phyloP scores from a whole-genome alignment of 495 filamentous ascomycete species.

The Penicillium simplicissimum region DNA sequence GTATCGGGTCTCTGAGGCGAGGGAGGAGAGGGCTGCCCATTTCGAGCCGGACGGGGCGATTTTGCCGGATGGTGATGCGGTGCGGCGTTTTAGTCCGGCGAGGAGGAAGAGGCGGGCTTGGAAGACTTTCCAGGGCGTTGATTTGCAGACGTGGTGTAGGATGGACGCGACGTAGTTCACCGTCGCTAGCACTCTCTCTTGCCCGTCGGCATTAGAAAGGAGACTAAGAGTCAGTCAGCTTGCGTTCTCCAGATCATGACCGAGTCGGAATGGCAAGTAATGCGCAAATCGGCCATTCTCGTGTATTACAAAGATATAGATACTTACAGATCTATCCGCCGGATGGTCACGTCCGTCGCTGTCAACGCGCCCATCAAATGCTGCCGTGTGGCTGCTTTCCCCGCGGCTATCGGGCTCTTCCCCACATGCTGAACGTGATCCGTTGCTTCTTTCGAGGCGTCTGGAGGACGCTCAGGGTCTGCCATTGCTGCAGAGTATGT shows the following conservation, averaged over 20 bases:
- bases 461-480: slow-evolving; percentile 15
- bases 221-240: slow-evolving; percentile 28
- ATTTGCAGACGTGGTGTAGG: slow-evolving; percentile 43
- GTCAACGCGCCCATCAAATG: slow-evolving; percentile 35
- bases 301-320: neutral
- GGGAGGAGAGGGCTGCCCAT: slow-evolving; percentile 52
- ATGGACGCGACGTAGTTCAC: slow-evolving; percentile 43
- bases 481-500: slow-evolving; percentile 16
- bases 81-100: slow-evolving; percentile 32
- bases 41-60: slow-evolving; percentile 40
- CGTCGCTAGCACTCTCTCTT: slow-evolving; percentile 40
- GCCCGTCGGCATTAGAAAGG: slow-evolving; percentile 36
- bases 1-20: slow-evolving; percentile 68
- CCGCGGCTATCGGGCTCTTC: slow-evolving; percentile 31
- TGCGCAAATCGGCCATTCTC: neutral
- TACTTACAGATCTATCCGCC: slow-evolving; percentile 41
- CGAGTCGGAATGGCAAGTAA: neutral
- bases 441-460: slow-evolving; percentile 4
- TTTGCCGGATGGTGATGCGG: slow-evolving; percentile 19
- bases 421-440: slow-evolving; percentile 26
- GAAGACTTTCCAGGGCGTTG: slow-evolving; percentile 39
- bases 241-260: neutral
- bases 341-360: slow-evolving; percentile 38
- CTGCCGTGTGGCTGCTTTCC: slow-evolving; percentile 24
- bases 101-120: slow-evolving; percentile 40